Base-by-base conservation (phyloP, 1,284 basidiomycete genomes). In the Trametes versicolor region DNA sequence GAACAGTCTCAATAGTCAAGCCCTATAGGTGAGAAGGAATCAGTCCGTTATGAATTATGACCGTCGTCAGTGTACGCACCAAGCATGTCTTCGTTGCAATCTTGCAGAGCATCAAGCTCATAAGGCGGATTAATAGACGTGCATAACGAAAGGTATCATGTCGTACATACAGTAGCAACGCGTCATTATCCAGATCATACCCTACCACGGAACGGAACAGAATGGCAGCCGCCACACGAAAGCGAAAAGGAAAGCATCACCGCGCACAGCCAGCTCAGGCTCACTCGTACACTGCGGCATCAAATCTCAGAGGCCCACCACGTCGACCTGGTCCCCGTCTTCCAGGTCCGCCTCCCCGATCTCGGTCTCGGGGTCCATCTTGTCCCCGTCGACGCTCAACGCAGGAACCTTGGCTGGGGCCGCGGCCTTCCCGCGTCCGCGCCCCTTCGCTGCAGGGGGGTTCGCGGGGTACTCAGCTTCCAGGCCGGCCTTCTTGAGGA, bases 261-360 rank as follows among this genome's bases (percentile, higher is more conserved):
- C 19, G 27, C 29, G 25, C 36, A 15, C 23, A 29, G 27, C 29
- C 23, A 29, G 27, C 29, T 21, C 54, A 25, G 19, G 23, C 8
- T 1, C 19, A 25, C 21, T 63, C 41, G 29, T 50, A 45, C 43
- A 34, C 29, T 32, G 29, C 29, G 29, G 29, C 29, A 32, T 32
- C 29, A 32, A 32, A 15, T 58, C 49, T 83, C 73, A 91, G 60
- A 91, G 70, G 27, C 88, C 91, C 62, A 86, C 82, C 29, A 93
- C 84, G 65, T 93, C 91, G 29, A 93, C 84, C 78, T 87, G 75
- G 75, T 93, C 92, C 0, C 91, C 92, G 69, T 93, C 90, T 70
- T 93, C 92, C 64, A 93, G 69, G 66, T 91, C 91, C 27, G 84
- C 83, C 17, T 86, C 84, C 10, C 86, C 82, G 65, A 93, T 92